Evolutionary conservation across 805 yeast species (phyloP).

Genomic region (Ogataea salicorniae): DNA sequence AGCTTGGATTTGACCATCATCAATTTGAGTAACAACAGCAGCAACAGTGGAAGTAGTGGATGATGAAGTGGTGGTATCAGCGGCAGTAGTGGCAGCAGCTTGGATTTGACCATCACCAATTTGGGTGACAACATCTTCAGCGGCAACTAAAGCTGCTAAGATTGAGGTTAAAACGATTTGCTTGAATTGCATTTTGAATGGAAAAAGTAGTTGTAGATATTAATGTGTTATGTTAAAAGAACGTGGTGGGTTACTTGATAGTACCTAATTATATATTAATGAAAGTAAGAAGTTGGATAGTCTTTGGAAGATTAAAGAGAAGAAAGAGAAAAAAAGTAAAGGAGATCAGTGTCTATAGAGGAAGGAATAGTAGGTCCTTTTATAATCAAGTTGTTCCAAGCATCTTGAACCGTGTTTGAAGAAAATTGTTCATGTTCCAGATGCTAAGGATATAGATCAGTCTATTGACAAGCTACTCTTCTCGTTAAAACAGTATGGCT

Average conservation of each 20-base stretch:
- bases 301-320: neutral
- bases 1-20: slow-evolving; percentile 20
- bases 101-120: slow-evolving; percentile 21
- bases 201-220: neutral
- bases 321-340: neutral
- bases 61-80: slow-evolving; percentile 6
- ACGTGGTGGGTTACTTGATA: neutral
- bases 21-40: slow-evolving; percentile 14
- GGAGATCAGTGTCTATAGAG: too few relatives aligned
- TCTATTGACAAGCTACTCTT: too few relatives aligned
- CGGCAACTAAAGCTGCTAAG: slow-evolving; percentile 12
- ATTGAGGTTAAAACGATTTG: slow-evolving; percentile 14
- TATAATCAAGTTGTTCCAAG: too few relatives aligned
- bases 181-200: slow-evolving; percentile 19
- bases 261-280: neutral
- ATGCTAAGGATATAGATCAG: too few relatives aligned
- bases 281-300: neutral
- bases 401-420: too few relatives aligned
- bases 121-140: slow-evolving; percentile 16
- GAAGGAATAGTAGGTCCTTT: too few relatives aligned
- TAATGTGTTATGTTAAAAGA: too few relatives aligned
- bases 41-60: slow-evolving; percentile 5
- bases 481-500: too few relatives aligned
- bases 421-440: too few relatives aligned
- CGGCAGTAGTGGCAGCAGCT: too few relatives aligned